Base-by-base conservation (phyloP, 331 rosid species). In the Erythrophleum ivorense region DNA sequence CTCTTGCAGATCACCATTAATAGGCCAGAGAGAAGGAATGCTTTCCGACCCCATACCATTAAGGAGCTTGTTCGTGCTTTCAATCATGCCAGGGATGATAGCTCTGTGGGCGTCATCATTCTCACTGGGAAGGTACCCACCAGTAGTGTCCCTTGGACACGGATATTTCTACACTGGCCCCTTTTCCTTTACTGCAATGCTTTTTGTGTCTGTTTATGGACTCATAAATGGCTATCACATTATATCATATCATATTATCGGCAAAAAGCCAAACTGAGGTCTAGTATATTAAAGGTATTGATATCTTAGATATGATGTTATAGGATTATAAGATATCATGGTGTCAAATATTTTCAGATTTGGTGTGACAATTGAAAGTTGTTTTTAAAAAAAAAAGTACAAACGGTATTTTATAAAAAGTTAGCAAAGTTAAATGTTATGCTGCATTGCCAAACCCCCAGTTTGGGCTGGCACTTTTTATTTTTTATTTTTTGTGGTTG, bases 21-120 rank as follows among this genome's bases (percentile, higher is more conserved):
- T 74, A 86, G 98, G 75, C 92, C 95, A 18, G 98, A 90, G 85
- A 88, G 90, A 57, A 92, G 97, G 85, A 94, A 94, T 74, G 97
- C 97, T 1, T 94, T 94, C 54, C 79, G 98, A 77, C 98, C 98
- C 1, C 90, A 78, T 54, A 94, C 97, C 3, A 76, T 92, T 46
- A 92, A 91, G 87, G 98, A 94, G 89, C 90, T 94, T 15, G 84
- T 92, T 52, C 89, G 91, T 7, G 96, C 97, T 34, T 94, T 94
- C 74, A 80, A 81, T 49, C 93, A 94, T 79, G 94, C 96, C 14
- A 89, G 97, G 82, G 91, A 91, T 18, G 98, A 94, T 74, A 72
- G 80, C 54, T 87, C 95, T 43, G 57, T 94, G 19, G 98, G 98
- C 24, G 96, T 91, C 70, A 84, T 94, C 73, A 85, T 94, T 87